These are phyloP conservation scores for Plasmodium sp. DNA, from an alignment of 169 alveolate species.

Conservation along the genomic window DNA sequence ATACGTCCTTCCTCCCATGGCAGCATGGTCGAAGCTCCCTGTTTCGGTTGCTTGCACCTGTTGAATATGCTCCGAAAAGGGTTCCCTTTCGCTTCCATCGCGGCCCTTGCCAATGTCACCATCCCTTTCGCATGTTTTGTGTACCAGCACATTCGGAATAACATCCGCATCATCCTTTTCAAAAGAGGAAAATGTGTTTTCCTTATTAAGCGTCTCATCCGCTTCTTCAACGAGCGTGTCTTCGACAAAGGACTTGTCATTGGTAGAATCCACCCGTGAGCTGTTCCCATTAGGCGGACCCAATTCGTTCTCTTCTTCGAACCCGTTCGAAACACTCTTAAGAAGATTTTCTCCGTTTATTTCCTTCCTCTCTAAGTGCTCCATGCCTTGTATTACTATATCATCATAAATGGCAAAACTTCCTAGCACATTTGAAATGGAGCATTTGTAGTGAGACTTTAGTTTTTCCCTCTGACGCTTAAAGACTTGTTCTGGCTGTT, in stretches of 20 bases:
- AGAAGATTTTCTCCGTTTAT: background rate
- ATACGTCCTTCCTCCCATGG: background rate
- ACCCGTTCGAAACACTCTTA: background rate
- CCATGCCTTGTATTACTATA: background rate
- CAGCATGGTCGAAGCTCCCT: background rate
- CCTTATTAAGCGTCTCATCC: background rate
- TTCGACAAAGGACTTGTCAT: background rate
- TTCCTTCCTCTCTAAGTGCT: constrained; percentile 1
- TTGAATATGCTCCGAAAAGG: background rate
- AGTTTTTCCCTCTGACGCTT: constrained; percentile 54
- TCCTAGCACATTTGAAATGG: background rate
- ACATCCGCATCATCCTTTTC: background rate
- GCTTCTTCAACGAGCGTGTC: background rate
- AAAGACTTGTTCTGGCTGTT: constrained; percentile 24
- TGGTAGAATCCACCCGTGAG: background rate
- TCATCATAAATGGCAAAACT: background rate
- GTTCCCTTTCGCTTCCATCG: background rate
- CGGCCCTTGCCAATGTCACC: background rate
- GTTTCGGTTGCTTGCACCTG: background rate
- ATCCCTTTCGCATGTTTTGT: background rate
- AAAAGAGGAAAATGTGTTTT: background rate
- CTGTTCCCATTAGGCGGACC: background rate
- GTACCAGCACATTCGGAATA: background rate
- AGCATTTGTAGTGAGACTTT: constrained; percentile 28
- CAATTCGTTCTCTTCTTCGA: background rate